Conservation (phyloP, 805 yeast species). For the Candida sithepensis region DNA sequence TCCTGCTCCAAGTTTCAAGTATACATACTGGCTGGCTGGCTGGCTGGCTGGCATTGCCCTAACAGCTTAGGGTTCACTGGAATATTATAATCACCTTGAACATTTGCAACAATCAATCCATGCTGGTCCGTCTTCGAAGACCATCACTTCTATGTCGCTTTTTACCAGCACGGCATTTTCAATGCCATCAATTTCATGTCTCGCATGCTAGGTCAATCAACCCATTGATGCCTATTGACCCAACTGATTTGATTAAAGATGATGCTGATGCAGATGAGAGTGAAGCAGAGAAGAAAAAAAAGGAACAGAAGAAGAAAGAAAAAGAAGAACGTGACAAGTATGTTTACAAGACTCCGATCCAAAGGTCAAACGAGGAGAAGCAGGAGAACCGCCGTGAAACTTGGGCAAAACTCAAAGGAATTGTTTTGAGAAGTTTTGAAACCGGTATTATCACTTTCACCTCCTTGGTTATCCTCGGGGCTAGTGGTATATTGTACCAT, state of each 20-base stretch:
- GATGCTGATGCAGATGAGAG: constrained; percentile 22
- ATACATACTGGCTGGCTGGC: no score
- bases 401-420: constrained; percentile 9
- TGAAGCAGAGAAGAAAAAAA: constrained; percentile 29
- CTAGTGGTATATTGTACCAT: constrained; percentile 73
- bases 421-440: constrained; percentile 49
- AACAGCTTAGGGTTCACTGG: no score
- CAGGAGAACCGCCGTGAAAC: constrained; percentile 5
- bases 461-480: constrained; percentile 62
- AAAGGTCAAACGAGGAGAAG: constrained; percentile 1
- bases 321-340: constrained; percentile 13
- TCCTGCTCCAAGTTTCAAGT: no score
- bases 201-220: constrained; percentile 20
- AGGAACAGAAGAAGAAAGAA: constrained; percentile 21
- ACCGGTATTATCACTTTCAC: constrained; percentile 71
- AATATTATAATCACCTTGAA: no score
- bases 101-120: neutral
- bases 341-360: constrained; percentile 1
- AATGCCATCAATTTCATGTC: neutral
- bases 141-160: neutral
- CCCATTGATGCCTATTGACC: constrained; percentile 41
- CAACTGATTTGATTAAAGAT: constrained; percentile 34
- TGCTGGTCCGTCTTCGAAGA: neutral
- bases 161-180: neutral
- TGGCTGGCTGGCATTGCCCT: no score